Percentiles rank a stretch among this genome's conserved stretches.
These are phyloP conservation scores for Cryptococcus maquisensis DNA, from an alignment of 1,284 basidiomycete genomes.

Conservation along the genomic window DNA sequence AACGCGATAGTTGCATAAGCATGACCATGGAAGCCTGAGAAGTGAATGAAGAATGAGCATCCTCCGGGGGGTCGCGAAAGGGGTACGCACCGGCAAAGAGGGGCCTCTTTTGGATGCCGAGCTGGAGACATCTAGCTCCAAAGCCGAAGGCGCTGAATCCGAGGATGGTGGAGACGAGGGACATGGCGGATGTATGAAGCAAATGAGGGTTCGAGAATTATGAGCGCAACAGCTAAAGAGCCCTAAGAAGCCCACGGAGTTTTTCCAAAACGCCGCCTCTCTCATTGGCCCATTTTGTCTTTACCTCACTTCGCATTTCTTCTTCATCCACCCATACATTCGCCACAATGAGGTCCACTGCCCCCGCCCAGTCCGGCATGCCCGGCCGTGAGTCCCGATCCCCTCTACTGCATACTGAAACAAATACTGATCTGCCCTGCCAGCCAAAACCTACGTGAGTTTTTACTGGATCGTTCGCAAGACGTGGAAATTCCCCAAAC, in stretches of 20 bases:
- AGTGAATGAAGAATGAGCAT: not conserved
- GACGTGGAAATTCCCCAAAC: not conserved
- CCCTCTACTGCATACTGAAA: slow-evolving; percentile 4
- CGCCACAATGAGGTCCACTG: slow-evolving; percentile 64
- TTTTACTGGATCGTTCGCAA: not conserved
- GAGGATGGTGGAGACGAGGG: slow-evolving; percentile 65
- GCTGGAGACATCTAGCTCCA: slow-evolving; percentile 70
- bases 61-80: not conserved
- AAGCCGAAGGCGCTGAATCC: slow-evolving; percentile 76
- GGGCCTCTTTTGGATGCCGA: slow-evolving; percentile 61
- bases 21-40: slow-evolving; percentile 39
- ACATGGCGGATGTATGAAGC: slow-evolving; percentile 53
- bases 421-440: not conserved
- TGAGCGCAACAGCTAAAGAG: no score
- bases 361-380: slow-evolving; percentile 63
- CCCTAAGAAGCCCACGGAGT: slow-evolving; percentile 12
- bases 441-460: slow-evolving; percentile 42
- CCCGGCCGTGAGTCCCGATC: slow-evolving; percentile 59
- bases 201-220: not conserved
- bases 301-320: not conserved
- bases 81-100: slow-evolving; percentile 41
- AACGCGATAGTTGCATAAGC: slow-evolving; percentile 32
- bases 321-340: slow-evolving; percentile 2
- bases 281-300: not conserved
- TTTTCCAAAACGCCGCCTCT: slow-evolving; percentile 12